Base-by-base conservation (phyloP, 306 rosid species). In the Citrullus colocynthis region DNA sequence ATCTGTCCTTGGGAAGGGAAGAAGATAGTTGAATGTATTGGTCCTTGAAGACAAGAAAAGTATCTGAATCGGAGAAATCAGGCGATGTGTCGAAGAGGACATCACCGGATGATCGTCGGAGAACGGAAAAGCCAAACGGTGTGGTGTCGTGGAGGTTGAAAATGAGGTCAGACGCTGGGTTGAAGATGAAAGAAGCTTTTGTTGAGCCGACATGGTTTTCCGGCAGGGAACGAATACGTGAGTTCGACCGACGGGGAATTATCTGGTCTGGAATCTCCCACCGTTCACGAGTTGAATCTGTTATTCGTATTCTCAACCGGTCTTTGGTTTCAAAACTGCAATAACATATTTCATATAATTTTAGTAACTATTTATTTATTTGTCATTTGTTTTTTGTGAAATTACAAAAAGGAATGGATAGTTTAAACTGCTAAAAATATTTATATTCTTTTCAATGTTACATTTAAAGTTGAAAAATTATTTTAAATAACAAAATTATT, bases 21-120 rank as follows among this genome's bases (percentile, higher is more conserved):
- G 98, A 87, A 37, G 93, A 88, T 14, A 93, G 82, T 62, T 91
- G 94, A 34, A 93, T 65, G 88, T 84, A 91, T 48, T 93, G 96
- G 36, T 93, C 93, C 73, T 91, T 89, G 83, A 91, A 93, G 24
- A 91, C 51, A 4, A 93, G 84, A 76, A 85, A 78, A 1, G 91
- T 85, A 18, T 59, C 65, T 3, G 89, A 74, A 49, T 87, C 71
- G 3, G 87, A 64, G 11, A 84, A 69, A 39, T 83, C 18, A 0
- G 96, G 88, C 11, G 84, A 49, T 1, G 98, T 44, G 66, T 89
- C 76, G 75, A 93, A 93, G 78, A 91, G 79, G 17, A 82, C 57
- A 55, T 93, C 94, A 7, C 78, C 78, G 69, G 90, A 84, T 77
- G 96, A 93, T 48, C 82, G 84, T 56, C 98, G 92, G 51, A 82